A percentile compares a stretch with the other conserved stretches of the same genome.
phyloP scores from a whole-genome alignment of 2,329 filamentous ascomycete genomes.

The Albifimbria verrucaria region DNA sequence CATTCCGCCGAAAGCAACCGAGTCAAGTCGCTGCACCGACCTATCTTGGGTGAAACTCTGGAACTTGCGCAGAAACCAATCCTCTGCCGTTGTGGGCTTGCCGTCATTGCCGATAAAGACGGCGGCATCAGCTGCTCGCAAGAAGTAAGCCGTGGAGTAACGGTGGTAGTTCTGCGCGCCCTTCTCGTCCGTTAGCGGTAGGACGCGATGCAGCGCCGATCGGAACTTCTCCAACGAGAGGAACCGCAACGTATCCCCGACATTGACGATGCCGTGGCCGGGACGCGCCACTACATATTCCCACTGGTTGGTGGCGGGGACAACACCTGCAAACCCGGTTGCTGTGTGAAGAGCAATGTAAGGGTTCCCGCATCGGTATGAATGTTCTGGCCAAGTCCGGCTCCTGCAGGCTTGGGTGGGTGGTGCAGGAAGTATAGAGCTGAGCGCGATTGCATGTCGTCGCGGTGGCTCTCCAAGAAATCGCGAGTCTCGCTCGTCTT shows the following conservation, averaged over 20 bases:
- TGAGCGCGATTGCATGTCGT: no score
- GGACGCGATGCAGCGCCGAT: slow-evolving; percentile 10
- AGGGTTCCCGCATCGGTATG: no score
- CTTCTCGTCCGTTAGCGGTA: slow-evolving; percentile 1
- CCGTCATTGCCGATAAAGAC: slow-evolving; percentile 7
- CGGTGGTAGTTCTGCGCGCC: slow-evolving; percentile 8
- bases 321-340: slow-evolving; percentile 53
- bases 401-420: no score
- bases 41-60: slow-evolving; percentile 5
- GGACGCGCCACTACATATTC: slow-evolving; percentile 6
- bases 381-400: no score
- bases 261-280: slow-evolving; percentile 8
- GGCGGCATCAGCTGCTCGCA: slow-evolving; percentile 4
- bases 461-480: no score
- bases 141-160: no score
- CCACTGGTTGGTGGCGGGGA: slow-evolving; percentile 29
- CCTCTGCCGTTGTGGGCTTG: slow-evolving; percentile 5
- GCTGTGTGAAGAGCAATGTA: slow-evolving; percentile 49
- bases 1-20: slow-evolving; percentile 4
- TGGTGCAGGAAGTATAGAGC: no score
- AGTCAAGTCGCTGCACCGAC: no score
- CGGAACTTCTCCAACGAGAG: slow-evolving; percentile 6
- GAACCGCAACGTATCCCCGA: slow-evolving; percentile 10
- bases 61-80: slow-evolving; percentile 10
- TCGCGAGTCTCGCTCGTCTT: no score